Evolutionary conservation across 164 flowering plant genomes (phyloP).

Genomic region (Vitis amurensis): DNA sequence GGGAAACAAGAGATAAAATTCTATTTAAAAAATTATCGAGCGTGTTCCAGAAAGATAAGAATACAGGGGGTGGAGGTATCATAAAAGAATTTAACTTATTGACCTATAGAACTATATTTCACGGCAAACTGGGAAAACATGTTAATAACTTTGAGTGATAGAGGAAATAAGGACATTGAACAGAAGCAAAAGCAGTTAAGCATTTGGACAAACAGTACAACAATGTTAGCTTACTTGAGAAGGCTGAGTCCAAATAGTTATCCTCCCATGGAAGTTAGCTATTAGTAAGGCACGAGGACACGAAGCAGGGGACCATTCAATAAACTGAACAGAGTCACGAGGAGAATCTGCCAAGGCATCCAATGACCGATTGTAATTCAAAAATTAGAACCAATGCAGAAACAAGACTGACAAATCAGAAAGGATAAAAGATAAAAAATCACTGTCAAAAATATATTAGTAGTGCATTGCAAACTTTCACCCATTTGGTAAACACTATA

Average conservation of each 20-base stretch:
- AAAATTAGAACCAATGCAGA: conserved; percentile 3
- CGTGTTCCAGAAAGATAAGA: not conserved
- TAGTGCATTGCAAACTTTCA: not conserved
- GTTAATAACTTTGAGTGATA: too few relatives aligned
- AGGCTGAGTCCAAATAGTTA: conserved; percentile 94
- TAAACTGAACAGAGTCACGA: conserved; percentile 97
- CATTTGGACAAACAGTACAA: not conserved
- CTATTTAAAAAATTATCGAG: not conserved
- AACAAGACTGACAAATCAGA: not conserved
- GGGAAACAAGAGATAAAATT: not conserved
- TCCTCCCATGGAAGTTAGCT: conserved; percentile 94
- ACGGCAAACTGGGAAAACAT: too few relatives aligned
- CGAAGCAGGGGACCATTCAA: conserved; percentile 95
- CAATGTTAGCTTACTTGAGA: conserved; percentile 58
- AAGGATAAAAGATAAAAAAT: not conserved
- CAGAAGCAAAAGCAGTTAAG: not conserved
- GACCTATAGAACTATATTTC: not conserved
- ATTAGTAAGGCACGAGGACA: conserved; percentile 90
- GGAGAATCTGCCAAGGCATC: conserved; percentile 75
- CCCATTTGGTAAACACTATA: not conserved
- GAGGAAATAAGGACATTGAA: not conserved
- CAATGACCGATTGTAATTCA: too few relatives aligned
- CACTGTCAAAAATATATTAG: not conserved
- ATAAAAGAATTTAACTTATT: not conserved
- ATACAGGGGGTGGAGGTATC: not conserved